Base-by-base conservation (phyloP, 371 early-diverging fungal genomes). In the Rhizopus microsporus region DNA sequence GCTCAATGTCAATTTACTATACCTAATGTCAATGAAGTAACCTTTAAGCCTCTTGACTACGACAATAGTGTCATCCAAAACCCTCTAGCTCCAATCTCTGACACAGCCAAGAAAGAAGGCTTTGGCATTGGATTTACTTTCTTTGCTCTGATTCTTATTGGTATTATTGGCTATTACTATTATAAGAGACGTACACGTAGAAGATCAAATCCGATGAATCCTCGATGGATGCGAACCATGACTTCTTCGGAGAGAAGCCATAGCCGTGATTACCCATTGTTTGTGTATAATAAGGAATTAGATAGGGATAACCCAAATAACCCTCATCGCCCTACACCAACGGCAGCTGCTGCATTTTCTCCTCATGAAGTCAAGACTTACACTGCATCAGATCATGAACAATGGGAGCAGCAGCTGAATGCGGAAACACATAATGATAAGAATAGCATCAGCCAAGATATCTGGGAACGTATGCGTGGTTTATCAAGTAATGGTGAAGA, bases 321-420 rank as follows among this genome's bases (percentile, higher is more conserved):
- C 15, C 54, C 43, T 15, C 53, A 54, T 29, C 34, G 55, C 5
- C 40, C 51, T 9, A 8, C 48, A 37, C 31, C 59, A 54, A 37
- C 60, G 61, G 10, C 49, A 47, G 12, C 13, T 31, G 3, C 15
- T 37, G 57, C 62, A 23, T 57, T 63, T 44, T 52, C 63, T 9
- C 47, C 54, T 9, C 37, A 60, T 15, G 45, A 48, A 32, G 56
- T 61, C 31, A 44, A 54, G 8, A 78, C 71, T 2, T 78, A 78
- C 35, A 69, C 78, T 10, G 73, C 78, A 10, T 64, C 75, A 3
- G 78, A 78, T 46, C 72, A 78, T 42, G 78, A 68, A 44, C 62
- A 72, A 39, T 74, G 74, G 72, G 71, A 74, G 40, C 67, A 65
- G 4, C 54, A 70, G 13, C 60, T 72, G 7, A 66, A 57, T 30